Evolutionary conservation across 129 eudicot species (phyloP), one percentile per base, ranked within the genome.

Genomic region (Smallanthus sonchifolius): DNA sequence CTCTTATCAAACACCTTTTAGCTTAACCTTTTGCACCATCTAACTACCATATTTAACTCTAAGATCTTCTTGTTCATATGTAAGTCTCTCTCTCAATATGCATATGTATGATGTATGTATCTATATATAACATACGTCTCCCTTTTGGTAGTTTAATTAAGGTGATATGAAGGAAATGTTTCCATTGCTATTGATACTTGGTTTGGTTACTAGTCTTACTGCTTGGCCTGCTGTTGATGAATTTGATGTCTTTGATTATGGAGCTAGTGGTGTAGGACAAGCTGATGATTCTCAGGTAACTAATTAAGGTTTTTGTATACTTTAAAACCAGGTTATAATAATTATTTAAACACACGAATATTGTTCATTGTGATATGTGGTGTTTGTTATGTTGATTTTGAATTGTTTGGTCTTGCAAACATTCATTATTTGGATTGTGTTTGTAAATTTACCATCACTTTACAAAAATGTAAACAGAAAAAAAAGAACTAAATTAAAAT

Each of bases 211-310:
- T 34, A 40, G 54, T 72, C 63, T 15, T 52, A 35, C 20, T 38
- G 77, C 63, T 51, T 75, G 39, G 14, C 67, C 77, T 0, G 15
- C 7, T 4, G 4, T 69, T 65, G 67, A 56, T 42, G 69, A 63
- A 17, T 84, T 82, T 67, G 62, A 87, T 57, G 85, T 89, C 48
- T 35, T 83, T 13, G 75, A 89, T 65, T 85, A 66, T 73, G 92
- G 92, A 72, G 96, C 96, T 70, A 68, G 45, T 36, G 77, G 84
- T 16, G 69, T 67, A 40, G 87, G 85, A 19, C 37, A 3, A 38
- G 56, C 52, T 0, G 96, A 89, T 65, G 81, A 83, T 79, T 87
- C 96, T 48, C 78, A 76, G 56, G 95, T 88, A 76, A 52, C 14
- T 61, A 14, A 5, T 67, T 32, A 48, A 30, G 1, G 20, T 45